Evolutionary conservation across 2,329 filamentous ascomycete species (phyloP), one percentile per base, ranked within the genome.

Genomic region (Neospermospora avenae): DNA sequence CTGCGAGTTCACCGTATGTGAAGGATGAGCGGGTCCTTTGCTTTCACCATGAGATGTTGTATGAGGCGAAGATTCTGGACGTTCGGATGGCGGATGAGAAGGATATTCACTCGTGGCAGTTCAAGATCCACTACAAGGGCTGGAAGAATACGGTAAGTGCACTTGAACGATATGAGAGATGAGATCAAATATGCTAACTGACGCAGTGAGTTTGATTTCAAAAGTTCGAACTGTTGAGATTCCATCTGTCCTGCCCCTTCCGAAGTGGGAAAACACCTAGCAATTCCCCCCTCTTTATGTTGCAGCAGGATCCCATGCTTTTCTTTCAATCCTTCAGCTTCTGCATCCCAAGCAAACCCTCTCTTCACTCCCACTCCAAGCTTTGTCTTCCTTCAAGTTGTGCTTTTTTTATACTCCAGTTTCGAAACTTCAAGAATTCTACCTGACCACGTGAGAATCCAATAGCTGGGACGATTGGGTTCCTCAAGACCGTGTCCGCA

Each of bases 391-490:
- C 51, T 52, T 45, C 13, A 31, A 14, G 16, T 49, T 34, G 24
- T 51, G 25, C 49, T 45, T 18, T 39, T 35, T 86, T 63, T 39
- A 31, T 31, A 6, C 61, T 63, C 25, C 34, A 28, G 53, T 67
- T 44, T 57, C 64, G 55, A 42, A 56, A 44, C 35, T n/a, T 57
- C 11, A 42, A 61, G 54, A 55, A 61, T 13, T 24, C 34, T n/a
- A 18, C n/a, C 65, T 70, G 58, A 69, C 60, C 55, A 55, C 51
- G 60, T 66, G 57, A 52, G 42, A 42, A 22, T 51, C n/a, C 39
- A 57, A 65, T 71, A 90, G 87, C 64, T 99, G 95, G 95, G 95
- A 99, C 78, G 95, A 99, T 78, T 98, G 93, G 93, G 95, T 98
- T 46, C 85, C 90, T 22, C 87, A 92, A 75, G 93, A 98, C 74